Conservation (phyloP, 345 rosid genomes). For the Eucalyptus shirleyi region DNA sequence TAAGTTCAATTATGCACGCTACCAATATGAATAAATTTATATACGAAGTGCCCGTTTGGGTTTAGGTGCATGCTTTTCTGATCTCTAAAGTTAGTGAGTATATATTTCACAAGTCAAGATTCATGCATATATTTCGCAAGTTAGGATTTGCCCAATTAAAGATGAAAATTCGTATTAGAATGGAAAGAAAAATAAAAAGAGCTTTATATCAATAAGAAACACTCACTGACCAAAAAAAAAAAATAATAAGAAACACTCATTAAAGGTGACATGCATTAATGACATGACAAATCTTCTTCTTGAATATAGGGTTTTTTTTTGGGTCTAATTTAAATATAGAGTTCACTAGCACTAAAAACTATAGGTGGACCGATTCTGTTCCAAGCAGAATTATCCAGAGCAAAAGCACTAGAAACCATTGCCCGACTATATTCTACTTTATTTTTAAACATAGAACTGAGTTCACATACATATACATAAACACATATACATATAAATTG, state of each 20-base stretch:
- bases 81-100: not conserved
- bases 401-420: not conserved
- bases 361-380: not conserved
- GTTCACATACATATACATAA: not conserved
- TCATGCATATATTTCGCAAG: not conserved
- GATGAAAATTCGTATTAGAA: not conserved
- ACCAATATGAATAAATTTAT: not conserved
- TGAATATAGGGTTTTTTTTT: not conserved
- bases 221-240: too few relatives aligned
- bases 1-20: not conserved
- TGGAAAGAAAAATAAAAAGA: not conserved
- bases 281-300: not conserved
- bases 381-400: not conserved
- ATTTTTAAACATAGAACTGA: not conserved
- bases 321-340: not conserved
- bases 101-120: not conserved
- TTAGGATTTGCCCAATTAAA: not conserved
- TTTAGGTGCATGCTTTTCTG: not conserved
- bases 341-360: not conserved
- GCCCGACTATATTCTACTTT: not conserved
- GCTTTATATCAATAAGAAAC: not conserved
- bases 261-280: not conserved
- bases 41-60: not conserved
- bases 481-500: not conserved
- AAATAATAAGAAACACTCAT: not conserved